Base-by-base conservation (phyloP, 179 eudicot species). In the Silene noctiflora region DNA sequence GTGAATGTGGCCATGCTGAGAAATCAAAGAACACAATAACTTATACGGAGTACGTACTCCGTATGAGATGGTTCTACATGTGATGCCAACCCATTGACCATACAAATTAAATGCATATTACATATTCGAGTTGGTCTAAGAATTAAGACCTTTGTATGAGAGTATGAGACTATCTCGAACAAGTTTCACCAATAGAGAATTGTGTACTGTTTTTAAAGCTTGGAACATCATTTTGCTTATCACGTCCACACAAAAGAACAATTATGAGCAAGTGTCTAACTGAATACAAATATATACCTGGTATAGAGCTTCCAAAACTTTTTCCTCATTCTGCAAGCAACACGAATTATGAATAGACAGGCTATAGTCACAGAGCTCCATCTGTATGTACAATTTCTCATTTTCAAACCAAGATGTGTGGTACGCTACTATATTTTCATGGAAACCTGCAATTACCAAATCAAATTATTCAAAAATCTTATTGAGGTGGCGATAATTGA, bases 341-440 rank as follows among this genome's bases (percentile, higher is more conserved):
- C 89, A 78, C 61, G 73, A 71, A 48, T 46, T 82, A 25, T 73
- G 75, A 63, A 79, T 66, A 48, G 96, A 86, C 76, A 94, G 86
- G 82, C 89, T 91, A 71, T 72, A 83, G 84, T 91, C 94, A 83
- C 97, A 94, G 59, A 94, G 91, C 83, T 94, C 98, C 94, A 94
- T 81, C 78, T 94, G 98, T 78, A 94, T 92, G 82, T 88, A 91
- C 20, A 94, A 84, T 76, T 87, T 85, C 86, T 90, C 92, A 59
- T 88, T 88, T 72, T 94, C 97, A 81, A 94, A 88, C 98, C 98
- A 94, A 79, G 96, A 86, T 73, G 93, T 81, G 79, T 91, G 80
- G 78, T 94, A 94, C 7, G 87, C 87, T 61, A 91, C 96, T 66
- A 92, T 39, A 69, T 94, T 86, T 79, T 91, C 91, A 83, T 91